These are phyloP conservation scores for Eucalyptus rudis DNA, from an alignment of 345 rosid species.

Conservation along the genomic window DNA sequence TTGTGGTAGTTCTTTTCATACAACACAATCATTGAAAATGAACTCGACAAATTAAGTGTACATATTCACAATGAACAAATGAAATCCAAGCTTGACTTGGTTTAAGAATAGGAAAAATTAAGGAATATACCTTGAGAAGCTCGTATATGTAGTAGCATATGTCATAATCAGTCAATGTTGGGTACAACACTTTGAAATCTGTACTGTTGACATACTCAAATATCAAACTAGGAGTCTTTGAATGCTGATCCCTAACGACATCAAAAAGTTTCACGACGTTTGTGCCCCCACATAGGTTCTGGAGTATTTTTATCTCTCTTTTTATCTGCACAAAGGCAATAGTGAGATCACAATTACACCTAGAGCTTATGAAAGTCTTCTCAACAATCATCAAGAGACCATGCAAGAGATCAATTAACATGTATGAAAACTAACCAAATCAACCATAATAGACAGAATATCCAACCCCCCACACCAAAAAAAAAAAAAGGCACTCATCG, in stretches of 20 bases:
- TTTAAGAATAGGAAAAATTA: neutral
- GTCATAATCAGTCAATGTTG: constrained; percentile 84
- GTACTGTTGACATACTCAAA: constrained; percentile 82
- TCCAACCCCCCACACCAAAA: too few relatives aligned
- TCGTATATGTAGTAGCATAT: constrained; percentile 77
- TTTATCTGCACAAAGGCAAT: constrained; percentile 35
- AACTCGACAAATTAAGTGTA: neutral
- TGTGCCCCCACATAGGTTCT: constrained; percentile 73
- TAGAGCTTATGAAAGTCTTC: neutral
- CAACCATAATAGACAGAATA: neutral
- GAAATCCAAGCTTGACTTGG: neutral
- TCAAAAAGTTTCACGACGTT: constrained; percentile 65
- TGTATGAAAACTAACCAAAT: neutral
- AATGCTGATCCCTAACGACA: constrained; percentile 73
- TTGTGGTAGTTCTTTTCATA: neutral
- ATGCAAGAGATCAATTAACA: neutral
- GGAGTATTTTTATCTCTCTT: constrained; percentile 79
- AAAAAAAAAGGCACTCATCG: too few relatives aligned
- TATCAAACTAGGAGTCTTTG: constrained; percentile 78
- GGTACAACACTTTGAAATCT: constrained; percentile 70
- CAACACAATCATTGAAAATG: neutral
- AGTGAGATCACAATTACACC: neutral
- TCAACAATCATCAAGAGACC: neutral
- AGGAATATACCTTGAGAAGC: constrained; percentile 53
- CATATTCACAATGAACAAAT: neutral